Percentiles rank a stretch among this genome's conserved stretches.
phyloP scores from a whole-genome alignment of 306 rosid genomes.

The Prosopis cineraria region DNA sequence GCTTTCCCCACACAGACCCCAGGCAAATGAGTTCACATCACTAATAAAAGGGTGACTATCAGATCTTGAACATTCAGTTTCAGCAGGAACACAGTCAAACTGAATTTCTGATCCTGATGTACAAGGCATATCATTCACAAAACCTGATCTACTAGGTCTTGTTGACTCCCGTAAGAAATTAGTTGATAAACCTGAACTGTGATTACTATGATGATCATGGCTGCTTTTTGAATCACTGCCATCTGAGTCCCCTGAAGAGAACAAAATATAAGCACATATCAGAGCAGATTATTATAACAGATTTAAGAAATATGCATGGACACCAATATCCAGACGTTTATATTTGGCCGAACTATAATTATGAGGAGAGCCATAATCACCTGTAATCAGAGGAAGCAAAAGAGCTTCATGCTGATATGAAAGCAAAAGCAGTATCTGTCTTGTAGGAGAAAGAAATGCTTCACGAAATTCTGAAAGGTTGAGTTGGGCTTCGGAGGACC shows the following conservation, averaged over 20 bases:
- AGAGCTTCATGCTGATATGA: slow-evolving; percentile 74
- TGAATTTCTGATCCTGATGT: slow-evolving; percentile 50
- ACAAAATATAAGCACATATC: slow-evolving; percentile 22
- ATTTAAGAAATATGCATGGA: slow-evolving; percentile 12
- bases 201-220: slow-evolving; percentile 31
- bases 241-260: slow-evolving; percentile 55
- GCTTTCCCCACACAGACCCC: slow-evolving; percentile 74
- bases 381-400: slow-evolving; percentile 71
- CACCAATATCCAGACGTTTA: slow-evolving; percentile 1
- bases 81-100: slow-evolving; percentile 42
- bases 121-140: slow-evolving; percentile 49
- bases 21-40: slow-evolving; percentile 78
- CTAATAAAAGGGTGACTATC: slow-evolving; percentile 57
- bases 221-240: slow-evolving; percentile 37
- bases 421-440: slow-evolving; percentile 65
- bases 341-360: slow-evolving; percentile 17
- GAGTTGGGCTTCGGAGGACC: slow-evolving; percentile 51
- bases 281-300: slow-evolving; percentile 19
- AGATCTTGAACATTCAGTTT: slow-evolving; percentile 48
- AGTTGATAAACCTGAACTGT: slow-evolving; percentile 44
- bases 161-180: slow-evolving; percentile 37
- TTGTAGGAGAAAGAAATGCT: slow-evolving; percentile 90
- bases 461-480: slow-evolving; percentile 70
- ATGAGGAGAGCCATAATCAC: slow-evolving; percentile 38
- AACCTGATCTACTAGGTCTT: slow-evolving; percentile 41